These are phyloP conservation scores for Collybia mongolica DNA, from an alignment of 768 basidiomycete species.

Conservation along the genomic window DNA sequence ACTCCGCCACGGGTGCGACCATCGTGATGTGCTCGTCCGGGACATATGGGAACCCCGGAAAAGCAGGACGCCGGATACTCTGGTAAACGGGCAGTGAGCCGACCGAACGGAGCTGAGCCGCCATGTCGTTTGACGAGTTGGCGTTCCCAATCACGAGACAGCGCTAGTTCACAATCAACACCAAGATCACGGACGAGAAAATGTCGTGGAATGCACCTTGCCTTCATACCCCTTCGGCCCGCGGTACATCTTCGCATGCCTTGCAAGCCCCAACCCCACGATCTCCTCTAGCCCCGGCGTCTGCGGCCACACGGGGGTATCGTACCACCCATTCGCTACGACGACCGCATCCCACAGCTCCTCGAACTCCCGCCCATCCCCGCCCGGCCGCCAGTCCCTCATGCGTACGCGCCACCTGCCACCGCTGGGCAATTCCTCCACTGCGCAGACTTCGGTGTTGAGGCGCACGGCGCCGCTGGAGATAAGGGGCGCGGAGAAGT, in stretches of 20 bases:
- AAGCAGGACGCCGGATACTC: constrained; percentile 40
- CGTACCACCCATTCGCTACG: constrained; percentile 45
- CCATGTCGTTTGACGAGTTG: constrained; percentile 53
- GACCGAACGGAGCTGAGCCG: constrained; percentile 40
- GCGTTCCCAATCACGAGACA: constrained; percentile 49
- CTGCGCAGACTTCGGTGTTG: constrained; percentile 35
- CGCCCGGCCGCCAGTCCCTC: constrained; percentile 28
- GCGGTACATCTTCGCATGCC: constrained; percentile 42
- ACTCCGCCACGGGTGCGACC: constrained; percentile 38
- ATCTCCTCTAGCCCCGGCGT: constrained; percentile 41
- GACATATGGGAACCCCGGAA: constrained; percentile 37
- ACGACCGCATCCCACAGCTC: constrained; percentile 51
- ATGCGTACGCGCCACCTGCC: constrained; percentile 39
- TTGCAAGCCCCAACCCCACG: constrained; percentile 28
- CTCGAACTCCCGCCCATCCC: constrained; percentile 20
- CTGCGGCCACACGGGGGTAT: constrained; percentile 42
- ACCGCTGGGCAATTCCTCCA: constrained; percentile 29
- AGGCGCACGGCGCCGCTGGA: constrained; percentile 34
- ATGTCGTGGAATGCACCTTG: constrained; percentile 24
- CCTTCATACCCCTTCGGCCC: constrained; percentile 35
- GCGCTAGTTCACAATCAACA: constrained; percentile 26
- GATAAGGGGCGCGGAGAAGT: constrained; percentile 31
- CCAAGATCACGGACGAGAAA: not conserved
- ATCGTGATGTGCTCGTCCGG: constrained; percentile 41
- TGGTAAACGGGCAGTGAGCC: constrained; percentile 42